phyloP scores from a whole-genome alignment of 257 asterid genomes.

The Solanum dulcamara region DNA sequence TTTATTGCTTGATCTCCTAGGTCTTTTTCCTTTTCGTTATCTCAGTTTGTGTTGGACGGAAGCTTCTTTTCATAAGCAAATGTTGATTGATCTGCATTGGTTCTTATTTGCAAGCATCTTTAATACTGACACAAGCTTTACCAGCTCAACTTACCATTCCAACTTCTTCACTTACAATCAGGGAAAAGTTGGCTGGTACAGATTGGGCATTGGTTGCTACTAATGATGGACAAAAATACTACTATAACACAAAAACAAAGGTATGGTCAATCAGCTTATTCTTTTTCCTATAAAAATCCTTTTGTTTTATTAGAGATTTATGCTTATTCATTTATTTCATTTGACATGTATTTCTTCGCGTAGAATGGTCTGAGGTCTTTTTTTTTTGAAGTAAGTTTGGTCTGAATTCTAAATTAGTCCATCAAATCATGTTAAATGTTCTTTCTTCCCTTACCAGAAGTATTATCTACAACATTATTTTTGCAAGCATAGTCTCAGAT shows the following conservation, averaged over 20 bases:
- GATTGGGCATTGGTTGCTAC: conserved; percentile 88
- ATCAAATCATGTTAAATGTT: background rate
- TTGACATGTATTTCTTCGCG: background rate
- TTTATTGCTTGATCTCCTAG: background rate
- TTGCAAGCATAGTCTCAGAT: background rate
- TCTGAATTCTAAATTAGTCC: background rate
- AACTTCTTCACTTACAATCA: conserved; percentile 10
- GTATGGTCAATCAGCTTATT: conserved; percentile 16
- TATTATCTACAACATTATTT: background rate
- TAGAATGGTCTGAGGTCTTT: background rate
- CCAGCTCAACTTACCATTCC: background rate
- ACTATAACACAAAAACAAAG: conserved; percentile 72
- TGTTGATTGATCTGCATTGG: background rate
- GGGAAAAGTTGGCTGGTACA: conserved; percentile 83
- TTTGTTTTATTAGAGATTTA: background rate
- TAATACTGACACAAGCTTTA: background rate
- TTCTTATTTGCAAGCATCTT: background rate
- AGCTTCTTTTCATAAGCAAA: background rate
- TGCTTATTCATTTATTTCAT: background rate
- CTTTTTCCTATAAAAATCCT: background rate
- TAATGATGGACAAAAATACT: conserved; percentile 79
- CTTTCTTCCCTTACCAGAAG: background rate
- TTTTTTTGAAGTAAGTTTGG: background rate
- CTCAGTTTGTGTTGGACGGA: background rate
- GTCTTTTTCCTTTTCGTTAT: background rate